Evolutionary conservation across 2,329 filamentous ascomycete species (phyloP).

Genomic region (Tolypocladium guangdongense): DNA sequence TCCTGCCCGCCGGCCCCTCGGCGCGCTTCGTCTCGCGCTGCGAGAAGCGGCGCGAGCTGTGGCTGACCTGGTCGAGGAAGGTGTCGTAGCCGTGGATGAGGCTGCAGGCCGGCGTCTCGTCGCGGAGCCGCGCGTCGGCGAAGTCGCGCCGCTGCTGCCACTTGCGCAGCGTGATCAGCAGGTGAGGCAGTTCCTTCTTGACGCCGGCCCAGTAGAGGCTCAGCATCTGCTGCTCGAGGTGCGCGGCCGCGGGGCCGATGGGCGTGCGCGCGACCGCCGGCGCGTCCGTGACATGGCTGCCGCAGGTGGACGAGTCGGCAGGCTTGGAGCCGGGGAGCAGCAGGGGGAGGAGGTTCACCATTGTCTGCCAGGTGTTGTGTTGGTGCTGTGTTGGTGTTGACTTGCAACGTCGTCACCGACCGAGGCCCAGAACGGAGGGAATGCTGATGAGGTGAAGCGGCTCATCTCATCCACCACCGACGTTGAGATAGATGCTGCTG

Average conservation of each 20-base stretch:
- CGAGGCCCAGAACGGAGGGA: too few species aligned
- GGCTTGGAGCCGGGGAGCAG: background rate
- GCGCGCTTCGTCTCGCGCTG: slow-evolving; percentile 9
- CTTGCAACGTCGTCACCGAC: too few species aligned
- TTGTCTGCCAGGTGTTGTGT: background rate
- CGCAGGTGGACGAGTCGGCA: background rate
- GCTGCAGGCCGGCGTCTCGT: slow-evolving; percentile 9
- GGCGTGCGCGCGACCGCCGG: background rate
- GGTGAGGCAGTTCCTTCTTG: slow-evolving; percentile 20
- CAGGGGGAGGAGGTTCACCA: background rate
- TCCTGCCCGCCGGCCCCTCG: background rate
- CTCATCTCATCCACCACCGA: too few species aligned
- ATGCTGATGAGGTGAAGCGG: too few species aligned
- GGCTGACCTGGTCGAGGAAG: slow-evolving; percentile 24
- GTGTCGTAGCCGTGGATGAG: slow-evolving; percentile 27
- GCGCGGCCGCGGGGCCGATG: slow-evolving; percentile 2
- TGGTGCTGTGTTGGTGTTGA: background rate
- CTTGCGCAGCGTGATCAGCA: slow-evolving; percentile 20
- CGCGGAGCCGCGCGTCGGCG: slow-evolving; percentile 6
- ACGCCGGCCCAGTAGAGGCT: slow-evolving; percentile 27
- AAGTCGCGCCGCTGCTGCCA: slow-evolving; percentile 17
- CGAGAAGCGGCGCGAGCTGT: slow-evolving; percentile 17
- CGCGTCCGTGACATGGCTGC: slow-evolving; percentile 3
- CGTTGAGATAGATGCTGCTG: too few species aligned
- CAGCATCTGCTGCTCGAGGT: slow-evolving; percentile 3